Conservation (phyloP, 176 grass and related monocot genomes). For the Bonia amplexicaulis region DNA sequence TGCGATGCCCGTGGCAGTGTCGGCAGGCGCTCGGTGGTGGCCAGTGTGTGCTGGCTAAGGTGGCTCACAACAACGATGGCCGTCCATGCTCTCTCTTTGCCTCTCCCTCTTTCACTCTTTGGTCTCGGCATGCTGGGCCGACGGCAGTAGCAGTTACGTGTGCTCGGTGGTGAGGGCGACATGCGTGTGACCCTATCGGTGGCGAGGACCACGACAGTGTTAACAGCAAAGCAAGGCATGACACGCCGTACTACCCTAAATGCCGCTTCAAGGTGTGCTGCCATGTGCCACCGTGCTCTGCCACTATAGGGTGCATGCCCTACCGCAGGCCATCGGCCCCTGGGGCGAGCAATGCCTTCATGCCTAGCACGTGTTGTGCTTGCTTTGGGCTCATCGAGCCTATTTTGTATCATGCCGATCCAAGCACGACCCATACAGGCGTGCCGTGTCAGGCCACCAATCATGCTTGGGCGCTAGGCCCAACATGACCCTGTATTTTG, state of each 20-base stretch:
- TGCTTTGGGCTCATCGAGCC: neutral
- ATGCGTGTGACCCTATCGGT: too few species aligned
- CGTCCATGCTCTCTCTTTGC: too few species aligned
- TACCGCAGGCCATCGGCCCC: rapidly evolving
- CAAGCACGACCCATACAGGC: neutral
- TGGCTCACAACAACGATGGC: too few species aligned
- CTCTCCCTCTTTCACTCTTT: too few species aligned
- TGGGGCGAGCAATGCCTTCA: neutral
- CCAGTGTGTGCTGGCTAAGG: too few species aligned
- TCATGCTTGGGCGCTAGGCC: rapidly evolving
- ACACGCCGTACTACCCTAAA: neutral
- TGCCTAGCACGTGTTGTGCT: neutral
- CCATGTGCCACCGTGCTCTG: neutral
- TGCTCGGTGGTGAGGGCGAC: too few species aligned
- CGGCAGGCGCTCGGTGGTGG: too few species aligned
- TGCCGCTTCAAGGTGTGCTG: too few species aligned
- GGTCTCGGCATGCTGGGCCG: too few species aligned
- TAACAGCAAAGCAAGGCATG: rapidly evolving
- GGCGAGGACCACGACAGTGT: rapidly evolving
- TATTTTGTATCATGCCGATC: rapidly evolving
- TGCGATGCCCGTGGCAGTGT: too few species aligned
- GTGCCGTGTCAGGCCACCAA: rapidly evolving
- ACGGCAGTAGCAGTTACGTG: too few species aligned
- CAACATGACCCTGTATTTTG: too few species aligned
- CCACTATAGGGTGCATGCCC: neutral